Conservation (phyloP, 768 basidiomycete genomes). For the Lactarius quietus region DNA sequence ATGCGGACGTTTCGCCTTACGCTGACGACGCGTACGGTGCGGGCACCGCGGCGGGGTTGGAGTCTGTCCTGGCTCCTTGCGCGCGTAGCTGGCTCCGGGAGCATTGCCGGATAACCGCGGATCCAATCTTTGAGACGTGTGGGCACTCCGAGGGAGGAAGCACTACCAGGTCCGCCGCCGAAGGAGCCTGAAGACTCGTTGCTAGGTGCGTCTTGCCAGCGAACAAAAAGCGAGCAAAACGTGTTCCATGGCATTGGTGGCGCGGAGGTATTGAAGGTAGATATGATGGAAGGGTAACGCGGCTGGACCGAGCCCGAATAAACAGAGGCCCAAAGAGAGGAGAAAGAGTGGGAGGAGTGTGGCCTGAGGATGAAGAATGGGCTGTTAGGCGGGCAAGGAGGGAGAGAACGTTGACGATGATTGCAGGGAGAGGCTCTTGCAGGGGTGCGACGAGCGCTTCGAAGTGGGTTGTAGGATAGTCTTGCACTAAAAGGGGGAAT, state of each 20-base stretch:
- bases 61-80: constrained; percentile 49
- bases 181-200: constrained; percentile 31
- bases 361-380: constrained; percentile 79
- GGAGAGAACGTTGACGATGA: constrained; percentile 69
- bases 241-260: constrained; percentile 88
- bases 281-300: constrained; percentile 51
- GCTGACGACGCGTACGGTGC: constrained; percentile 71
- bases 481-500: constrained; percentile 41
- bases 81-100: constrained; percentile 47
- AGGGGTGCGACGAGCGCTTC: constrained; percentile 58
- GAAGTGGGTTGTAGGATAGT: constrained; percentile 73
- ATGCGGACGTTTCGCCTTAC: constrained; percentile 81
- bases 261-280: constrained; percentile 71
- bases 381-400: constrained; percentile 81
- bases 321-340: constrained; percentile 83
- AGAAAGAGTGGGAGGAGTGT: constrained; percentile 87
- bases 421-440: constrained; percentile 50
- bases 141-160: constrained; percentile 63
- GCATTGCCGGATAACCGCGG: constrained; percentile 79
- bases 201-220: constrained; percentile 61
- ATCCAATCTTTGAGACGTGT: constrained; percentile 90
- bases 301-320: constrained; percentile 74
- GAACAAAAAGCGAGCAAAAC: constrained; percentile 86
- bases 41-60: constrained; percentile 69
- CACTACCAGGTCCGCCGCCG: constrained; percentile 45